Conservation (phyloP, 1,284 basidiomycete genomes). For the Athelia sp. region DNA sequence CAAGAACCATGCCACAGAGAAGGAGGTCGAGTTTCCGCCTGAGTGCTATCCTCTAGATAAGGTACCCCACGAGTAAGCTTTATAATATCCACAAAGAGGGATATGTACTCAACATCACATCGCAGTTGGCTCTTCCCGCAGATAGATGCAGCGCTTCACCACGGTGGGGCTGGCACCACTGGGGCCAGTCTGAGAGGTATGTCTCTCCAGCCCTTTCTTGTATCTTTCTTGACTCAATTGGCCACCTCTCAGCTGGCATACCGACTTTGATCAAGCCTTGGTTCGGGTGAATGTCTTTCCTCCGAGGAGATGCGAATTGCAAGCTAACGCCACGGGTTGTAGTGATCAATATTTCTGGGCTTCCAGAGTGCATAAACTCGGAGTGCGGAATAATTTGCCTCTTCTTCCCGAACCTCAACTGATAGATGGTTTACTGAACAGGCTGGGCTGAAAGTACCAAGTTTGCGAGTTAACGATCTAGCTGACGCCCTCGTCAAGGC, state of each 20-base stretch:
- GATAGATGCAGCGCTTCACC: conserved; percentile 63
- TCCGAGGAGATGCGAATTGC: not conserved
- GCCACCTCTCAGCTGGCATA: conserved; percentile 45
- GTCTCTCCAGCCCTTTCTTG: not conserved
- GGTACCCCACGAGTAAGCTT: conserved; percentile 61
- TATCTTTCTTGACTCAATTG: too few species aligned
- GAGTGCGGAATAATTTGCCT: conserved; percentile 29
- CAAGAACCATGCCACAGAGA: conserved; percentile 28
- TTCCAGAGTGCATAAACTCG: conserved; percentile 56
- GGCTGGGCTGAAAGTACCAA: conserved; percentile 46
- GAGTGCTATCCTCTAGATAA: conserved; percentile 52
- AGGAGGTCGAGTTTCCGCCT: conserved; percentile 35
- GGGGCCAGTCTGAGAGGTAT: conserved; percentile 51
- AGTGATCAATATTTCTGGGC: conserved; percentile 75
- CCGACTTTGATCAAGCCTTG: conserved; percentile 75
- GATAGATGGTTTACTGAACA: conserved; percentile 11
- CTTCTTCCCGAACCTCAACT: conserved; percentile 2
- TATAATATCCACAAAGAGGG: not conserved
- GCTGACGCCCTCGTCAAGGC: conserved; percentile 49
- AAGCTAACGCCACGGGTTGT: conserved; percentile 1
- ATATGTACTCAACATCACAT: not conserved
- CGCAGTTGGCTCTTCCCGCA: conserved; percentile 69
- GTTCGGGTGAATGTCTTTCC: conserved; percentile 35
- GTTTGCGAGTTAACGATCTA: conserved; percentile 44
- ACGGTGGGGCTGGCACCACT: conserved; percentile 73